Base-by-base conservation (phyloP, 177 flowering plant genomes). In the Tripterygium wilfordii region DNA sequence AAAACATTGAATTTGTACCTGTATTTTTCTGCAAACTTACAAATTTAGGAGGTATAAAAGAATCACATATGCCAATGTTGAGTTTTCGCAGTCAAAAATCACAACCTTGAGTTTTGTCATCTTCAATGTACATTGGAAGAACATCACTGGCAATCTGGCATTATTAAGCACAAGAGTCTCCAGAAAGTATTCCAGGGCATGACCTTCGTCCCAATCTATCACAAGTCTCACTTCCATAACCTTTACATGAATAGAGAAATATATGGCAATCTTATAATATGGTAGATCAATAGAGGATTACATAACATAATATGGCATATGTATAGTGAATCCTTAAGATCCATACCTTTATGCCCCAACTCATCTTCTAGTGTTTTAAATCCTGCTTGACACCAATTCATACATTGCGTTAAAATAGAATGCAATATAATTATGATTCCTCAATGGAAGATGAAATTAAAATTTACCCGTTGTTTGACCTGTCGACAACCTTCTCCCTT, bases 281-380 rank as follows among this genome's bases (percentile, higher is more conserved):
- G n/a, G n/a, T n/a, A n/a, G n/a, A n/a, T n/a, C n/a, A n/a, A n/a
- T n/a, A n/a, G n/a, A n/a, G n/a, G n/a, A n/a, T 41, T 5, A 4
- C 24, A 8, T 58, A 89, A 94, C 86, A 74, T 87, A 58, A 74
- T 80, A 0, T 96, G 96, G 43, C 62, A 48, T 12, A 77, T 76
- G 26, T 79, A 17, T 21, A 49, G 68, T 50, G 87, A 74, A 1
- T 42, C 48, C 2, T 83, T 73, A 46, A 80, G 74, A 6, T 54
- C 63, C 38, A 55, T 46, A 15, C 82, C 42, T 1, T 82, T 60
- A 8, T 64, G 47, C 57, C 54, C 63, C 33, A 87, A 86, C 40
- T 27, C 57, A 51, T 69, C 74, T 57, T 76, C 81, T 10, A 89
- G 35, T 12, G 27, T 32, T 10, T 35, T 51, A 61, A 69, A 30